Evolutionary conservation across 805 yeast genomes (phyloP), one percentile per base, ranked within the genome.

Genomic region (Metschnikowia dekortorum): DNA sequence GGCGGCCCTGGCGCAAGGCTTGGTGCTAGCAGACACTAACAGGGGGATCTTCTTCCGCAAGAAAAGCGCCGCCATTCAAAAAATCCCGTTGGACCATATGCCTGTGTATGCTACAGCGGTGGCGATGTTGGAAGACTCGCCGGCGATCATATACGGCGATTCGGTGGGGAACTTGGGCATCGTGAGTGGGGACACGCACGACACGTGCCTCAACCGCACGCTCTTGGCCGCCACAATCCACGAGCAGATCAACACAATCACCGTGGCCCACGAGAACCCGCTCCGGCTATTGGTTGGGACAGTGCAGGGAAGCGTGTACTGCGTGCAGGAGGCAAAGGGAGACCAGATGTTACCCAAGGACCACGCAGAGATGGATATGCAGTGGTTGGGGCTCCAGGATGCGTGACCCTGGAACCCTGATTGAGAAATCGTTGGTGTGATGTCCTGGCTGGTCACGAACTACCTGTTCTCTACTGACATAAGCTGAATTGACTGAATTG

Each of bases 231-330:
- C 39, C 2, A 67, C 66, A 41, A 44, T 70, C 6, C 67, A 66
- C 7, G 68, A 65, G 34, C 67, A 62, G 31, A 59, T 70, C 43
- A 70, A 69, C 52, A 47, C 53, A 1, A 55, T 68, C 8, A 46
- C 46, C 33, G 38, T 54, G 14, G 10, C 44, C 8, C 47, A 29
- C 46, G 54, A 53, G 26, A 33, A 28, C 4, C 57, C 57, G 6
- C 16, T 53, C 4, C 14, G 36, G 10, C 8, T 53, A 5, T 44
- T 56, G 14, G 44, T 56, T 16, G 55, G 57, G 5, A 54, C 60
- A 1, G 47, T 51, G 1, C 47, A 44, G 26, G 60, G 60, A 5
- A 47, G 53, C 10, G 44, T 56, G n/a, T 53, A 41, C 26, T 33
- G 44, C 13, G 44, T 50, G n/a, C 47, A 36, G 31, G 52, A 52